Conservation (phyloP, 2,329 filamentous ascomycete genomes). For the Colletotrichum lupini region DNA sequence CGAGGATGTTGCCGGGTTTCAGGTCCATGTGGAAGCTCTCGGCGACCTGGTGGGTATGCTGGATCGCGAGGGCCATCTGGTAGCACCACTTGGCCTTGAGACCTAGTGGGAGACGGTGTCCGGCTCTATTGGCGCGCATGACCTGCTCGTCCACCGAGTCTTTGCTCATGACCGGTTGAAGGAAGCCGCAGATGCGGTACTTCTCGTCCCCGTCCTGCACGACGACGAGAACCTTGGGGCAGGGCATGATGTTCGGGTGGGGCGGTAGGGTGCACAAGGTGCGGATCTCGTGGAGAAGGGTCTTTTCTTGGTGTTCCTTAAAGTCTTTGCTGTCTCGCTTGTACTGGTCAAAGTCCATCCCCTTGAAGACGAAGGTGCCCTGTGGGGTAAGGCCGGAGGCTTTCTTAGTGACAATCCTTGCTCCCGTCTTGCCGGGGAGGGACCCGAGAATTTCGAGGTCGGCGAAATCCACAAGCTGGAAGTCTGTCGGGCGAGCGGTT, state of each 20-base stretch:
- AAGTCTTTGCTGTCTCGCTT: conserved; percentile 12
- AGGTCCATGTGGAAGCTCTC: conserved; percentile 44
- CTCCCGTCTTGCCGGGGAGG: conserved; percentile 35
- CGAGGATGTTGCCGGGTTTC: conserved; percentile 44
- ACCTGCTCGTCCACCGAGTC: conserved; percentile 36
- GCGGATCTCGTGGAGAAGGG: conserved; percentile 36
- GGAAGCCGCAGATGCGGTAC: conserved; percentile 35
- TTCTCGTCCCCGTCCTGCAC: conserved; percentile 3
- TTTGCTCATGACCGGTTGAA: conserved; percentile 32
- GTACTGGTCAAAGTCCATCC: conserved; percentile 31
- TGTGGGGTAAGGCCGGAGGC: neutral
- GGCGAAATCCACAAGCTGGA: conserved; percentile 23
- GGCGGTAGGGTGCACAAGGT: conserved; percentile 31
- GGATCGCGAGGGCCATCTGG: conserved; percentile 39
- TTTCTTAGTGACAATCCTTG: conserved; percentile 17
- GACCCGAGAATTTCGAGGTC: conserved; percentile 14
- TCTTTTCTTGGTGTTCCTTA: conserved; percentile 25
- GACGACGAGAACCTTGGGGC: conserved; percentile 29
- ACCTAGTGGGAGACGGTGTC: conserved; percentile 23
- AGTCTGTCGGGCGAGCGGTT: neutral
- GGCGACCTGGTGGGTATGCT: conserved; percentile 37
- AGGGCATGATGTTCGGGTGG: conserved; percentile 38
- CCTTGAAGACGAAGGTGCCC: conserved; percentile 36
- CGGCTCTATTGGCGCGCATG: conserved; percentile 25
- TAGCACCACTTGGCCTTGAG: conserved; percentile 40